Evolutionary conservation across 306 rosid genomes (phyloP).

Genomic region (Psophocarpus tetragonolobus): DNA sequence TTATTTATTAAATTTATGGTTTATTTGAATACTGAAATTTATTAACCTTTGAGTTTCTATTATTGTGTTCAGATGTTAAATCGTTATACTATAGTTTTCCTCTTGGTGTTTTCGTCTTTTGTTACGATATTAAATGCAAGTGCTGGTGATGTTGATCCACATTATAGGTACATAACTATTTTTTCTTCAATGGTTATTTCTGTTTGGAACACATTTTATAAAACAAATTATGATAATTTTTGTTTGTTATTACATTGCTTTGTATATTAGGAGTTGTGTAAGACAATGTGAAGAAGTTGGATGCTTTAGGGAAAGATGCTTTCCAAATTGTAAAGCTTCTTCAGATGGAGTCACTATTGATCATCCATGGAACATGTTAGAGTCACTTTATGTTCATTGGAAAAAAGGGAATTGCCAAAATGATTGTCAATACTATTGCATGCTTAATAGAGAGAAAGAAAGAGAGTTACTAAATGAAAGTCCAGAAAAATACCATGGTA

Average conservation of each 20-base stretch:
- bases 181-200: not conserved
- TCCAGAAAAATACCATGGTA: slow-evolving; percentile 79
- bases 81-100: slow-evolving; percentile 43
- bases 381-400: slow-evolving; percentile 63
- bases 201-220: not conserved
- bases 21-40: not conserved
- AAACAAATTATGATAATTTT: not conserved
- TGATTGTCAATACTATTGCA: slow-evolving; percentile 70
- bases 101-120: slow-evolving; percentile 50
- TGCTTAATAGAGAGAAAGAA: slow-evolving; percentile 66
- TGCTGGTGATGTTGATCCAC: slow-evolving; percentile 70
- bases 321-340: slow-evolving; percentile 62
- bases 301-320: slow-evolving; percentile 59
- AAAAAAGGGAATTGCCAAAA: slow-evolving; percentile 64
- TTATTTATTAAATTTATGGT: not conserved
- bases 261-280: slow-evolving; percentile 56
- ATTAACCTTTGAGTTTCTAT: slow-evolving; percentile 23
- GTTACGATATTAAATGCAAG: slow-evolving; percentile 58
- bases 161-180: slow-evolving; percentile 49
- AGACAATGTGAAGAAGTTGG: slow-evolving; percentile 67
- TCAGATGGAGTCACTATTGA: slow-evolving; percentile 31
- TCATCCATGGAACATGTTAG: slow-evolving; percentile 60
- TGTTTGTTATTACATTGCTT: slow-evolving; percentile 5
- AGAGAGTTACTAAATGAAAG: slow-evolving; percentile 46
- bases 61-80: slow-evolving; percentile 53